Evolutionary conservation across 805 yeast genomes (phyloP).

Genomic region (Kazachstania kunashirensis): DNA sequence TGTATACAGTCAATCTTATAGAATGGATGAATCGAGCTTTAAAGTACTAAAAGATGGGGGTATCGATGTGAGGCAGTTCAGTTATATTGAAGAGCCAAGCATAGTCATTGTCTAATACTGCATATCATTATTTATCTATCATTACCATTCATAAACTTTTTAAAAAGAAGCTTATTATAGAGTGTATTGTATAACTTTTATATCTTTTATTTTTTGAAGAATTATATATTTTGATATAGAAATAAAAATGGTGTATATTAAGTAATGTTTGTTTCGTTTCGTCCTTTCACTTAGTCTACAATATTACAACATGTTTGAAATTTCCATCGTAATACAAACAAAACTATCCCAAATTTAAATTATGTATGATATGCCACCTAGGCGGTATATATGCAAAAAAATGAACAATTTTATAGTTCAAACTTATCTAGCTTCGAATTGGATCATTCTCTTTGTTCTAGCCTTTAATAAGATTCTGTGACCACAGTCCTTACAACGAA

Average conservation of each 20-base stretch:
- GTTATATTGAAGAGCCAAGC: slow-evolving; percentile 23
- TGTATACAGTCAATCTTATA: slow-evolving; percentile 83
- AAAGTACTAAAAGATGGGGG: slow-evolving; percentile 67
- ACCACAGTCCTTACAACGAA: slow-evolving; percentile 97
- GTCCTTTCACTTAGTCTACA: too few relatives aligned
- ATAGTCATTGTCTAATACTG: slow-evolving; percentile 12
- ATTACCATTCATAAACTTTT: not conserved
- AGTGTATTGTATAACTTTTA: too few relatives aligned
- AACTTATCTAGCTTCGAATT: slow-evolving; percentile 66
- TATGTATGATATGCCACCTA: too few relatives aligned
- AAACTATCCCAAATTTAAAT: too few relatives aligned
- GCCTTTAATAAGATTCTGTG: slow-evolving; percentile 96
- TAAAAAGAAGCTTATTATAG: not conserved
- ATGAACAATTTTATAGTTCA: not conserved
- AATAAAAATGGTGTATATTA: too few relatives aligned
- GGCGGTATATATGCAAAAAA: too few relatives aligned
- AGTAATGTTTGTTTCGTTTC: too few relatives aligned
- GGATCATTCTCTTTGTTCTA: slow-evolving; percentile 94
- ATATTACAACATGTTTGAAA: too few relatives aligned
- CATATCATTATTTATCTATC: not conserved
- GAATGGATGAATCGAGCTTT: slow-evolving; percentile 79
- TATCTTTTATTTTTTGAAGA: too few relatives aligned
- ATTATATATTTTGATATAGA: not conserved
- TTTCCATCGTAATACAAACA: too few relatives aligned
- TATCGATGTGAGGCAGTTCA: slow-evolving; percentile 55